Evolutionary conservation across 306 rosid genomes (phyloP).

Genomic region (Inga oerstediana): DNA sequence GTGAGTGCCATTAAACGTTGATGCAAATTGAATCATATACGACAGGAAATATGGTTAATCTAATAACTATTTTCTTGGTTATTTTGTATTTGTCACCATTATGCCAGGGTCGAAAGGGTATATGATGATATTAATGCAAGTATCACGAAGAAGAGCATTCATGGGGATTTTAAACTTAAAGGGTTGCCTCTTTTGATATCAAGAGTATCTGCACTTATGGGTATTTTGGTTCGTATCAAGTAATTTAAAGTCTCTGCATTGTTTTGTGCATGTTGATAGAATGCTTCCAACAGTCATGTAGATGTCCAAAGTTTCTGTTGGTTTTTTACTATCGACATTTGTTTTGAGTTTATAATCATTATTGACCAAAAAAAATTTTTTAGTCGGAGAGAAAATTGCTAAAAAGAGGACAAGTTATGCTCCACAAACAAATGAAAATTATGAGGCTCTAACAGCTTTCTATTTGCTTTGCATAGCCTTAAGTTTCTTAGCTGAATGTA

Average conservation of each 20-base stretch:
- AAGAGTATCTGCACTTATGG: slow-evolving; percentile 87
- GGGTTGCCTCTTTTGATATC: slow-evolving; percentile 86
- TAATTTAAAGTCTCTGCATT: slow-evolving; percentile 1
- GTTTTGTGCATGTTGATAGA: slow-evolving; percentile 16
- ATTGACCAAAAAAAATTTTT: neutral
- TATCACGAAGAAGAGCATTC: slow-evolving; percentile 46
- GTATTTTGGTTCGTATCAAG: slow-evolving; percentile 75
- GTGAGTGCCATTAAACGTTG: slow-evolving; percentile 46
- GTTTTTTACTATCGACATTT: neutral
- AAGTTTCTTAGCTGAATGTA: neutral
- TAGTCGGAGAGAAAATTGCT: neutral
- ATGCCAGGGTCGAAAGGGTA: slow-evolving; percentile 80
- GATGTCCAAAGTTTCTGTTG: neutral
- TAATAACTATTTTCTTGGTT: slow-evolving; percentile 24
- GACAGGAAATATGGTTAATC: slow-evolving; percentile 4
- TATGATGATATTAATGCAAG: slow-evolving; percentile 62
- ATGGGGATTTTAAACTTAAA: slow-evolving; percentile 49
- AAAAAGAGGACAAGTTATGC: neutral
- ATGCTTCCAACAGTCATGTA: neutral
- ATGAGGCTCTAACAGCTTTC: neutral
- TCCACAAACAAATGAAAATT: neutral
- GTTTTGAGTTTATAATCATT: neutral
- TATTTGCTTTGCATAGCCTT: neutral
- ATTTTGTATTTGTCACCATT: slow-evolving; percentile 25
- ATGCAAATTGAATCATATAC: neutral